Percentiles rank a stretch among this genome's conserved stretches.
Conservation (phyloP, 805 yeast genomes). For the Lipomyces chichibuensis region DNA sequence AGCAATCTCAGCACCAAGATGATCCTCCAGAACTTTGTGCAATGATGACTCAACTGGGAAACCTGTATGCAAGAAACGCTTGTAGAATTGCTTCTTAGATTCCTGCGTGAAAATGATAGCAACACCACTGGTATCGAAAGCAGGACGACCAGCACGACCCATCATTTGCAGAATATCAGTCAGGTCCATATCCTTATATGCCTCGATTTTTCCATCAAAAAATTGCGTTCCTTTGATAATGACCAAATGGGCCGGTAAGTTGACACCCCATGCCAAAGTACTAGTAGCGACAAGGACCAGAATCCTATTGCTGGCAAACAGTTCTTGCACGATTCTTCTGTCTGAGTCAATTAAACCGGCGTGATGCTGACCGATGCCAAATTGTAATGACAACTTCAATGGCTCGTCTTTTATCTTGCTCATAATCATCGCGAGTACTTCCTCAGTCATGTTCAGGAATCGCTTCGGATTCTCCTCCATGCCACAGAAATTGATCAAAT, state of each 20-base stretch:
- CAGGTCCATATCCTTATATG: constrained; percentile 76
- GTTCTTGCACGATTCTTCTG: constrained; percentile 67
- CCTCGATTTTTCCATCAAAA: constrained; percentile 62
- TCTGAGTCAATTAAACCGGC: constrained; percentile 79
- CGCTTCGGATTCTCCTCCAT: constrained; percentile 75
- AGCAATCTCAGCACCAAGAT: constrained; percentile 78
- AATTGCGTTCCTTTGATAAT: constrained; percentile 74
- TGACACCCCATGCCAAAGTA: constrained; percentile 88
- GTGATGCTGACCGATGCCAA: constrained; percentile 81
- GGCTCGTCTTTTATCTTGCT: constrained; percentile 79
- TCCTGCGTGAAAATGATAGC: constrained; percentile 79
- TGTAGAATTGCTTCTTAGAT: constrained; percentile 72
- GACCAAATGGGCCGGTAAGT: constrained; percentile 77
- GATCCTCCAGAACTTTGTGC: constrained; percentile 76
- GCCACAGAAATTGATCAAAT: constrained; percentile 76
- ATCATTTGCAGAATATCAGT: constrained; percentile 82
- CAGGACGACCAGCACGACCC: constrained; percentile 87
- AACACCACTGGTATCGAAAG: constrained; percentile 75
- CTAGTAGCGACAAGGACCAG: constrained; percentile 78
- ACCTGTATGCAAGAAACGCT: constrained; percentile 75
- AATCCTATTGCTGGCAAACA: constrained; percentile 69
- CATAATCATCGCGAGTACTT: constrained; percentile 57
- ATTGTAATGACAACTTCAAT: constrained; percentile 68
- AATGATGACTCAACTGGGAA: constrained; percentile 82
- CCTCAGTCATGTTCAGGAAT: constrained; percentile 66